A percentile compares a stretch with the other conserved stretches of the same genome.
Conservation (phyloP, 2,329 filamentous ascomycete genomes). For the Dactylella cylindrospora region DNA sequence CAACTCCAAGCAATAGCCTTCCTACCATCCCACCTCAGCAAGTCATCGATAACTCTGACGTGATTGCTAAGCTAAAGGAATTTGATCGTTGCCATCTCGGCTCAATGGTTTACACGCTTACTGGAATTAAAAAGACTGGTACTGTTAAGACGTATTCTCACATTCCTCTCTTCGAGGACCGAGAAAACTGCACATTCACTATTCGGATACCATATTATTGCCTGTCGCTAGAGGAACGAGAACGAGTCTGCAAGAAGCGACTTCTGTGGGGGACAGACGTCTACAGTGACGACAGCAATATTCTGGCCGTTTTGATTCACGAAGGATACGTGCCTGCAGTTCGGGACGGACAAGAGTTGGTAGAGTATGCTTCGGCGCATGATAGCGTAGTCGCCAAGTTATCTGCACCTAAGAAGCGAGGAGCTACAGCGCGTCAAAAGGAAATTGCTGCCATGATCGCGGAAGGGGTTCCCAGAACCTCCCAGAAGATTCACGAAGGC, state of each 20-base stretch:
- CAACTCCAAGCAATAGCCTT: slow-evolving; percentile 3
- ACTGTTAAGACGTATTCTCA: slow-evolving; percentile 62
- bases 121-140: slow-evolving; percentile 47
- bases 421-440: slow-evolving; percentile 46
- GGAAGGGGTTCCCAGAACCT: slow-evolving; percentile 60
- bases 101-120: slow-evolving; percentile 48
- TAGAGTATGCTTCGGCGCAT: slow-evolving; percentile 40
- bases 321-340: slow-evolving; percentile 88
- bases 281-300: slow-evolving; percentile 94
- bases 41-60: slow-evolving; percentile 48
- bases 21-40: slow-evolving; percentile 46
- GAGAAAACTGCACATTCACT: slow-evolving; percentile 87
- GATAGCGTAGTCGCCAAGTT: slow-evolving; percentile 33
- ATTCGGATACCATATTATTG: slow-evolving; percentile 82
- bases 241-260: slow-evolving; percentile 78
- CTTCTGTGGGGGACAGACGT: slow-evolving; percentile 91
- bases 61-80: slow-evolving; percentile 43
- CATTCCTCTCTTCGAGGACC: slow-evolving; percentile 72
- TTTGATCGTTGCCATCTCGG: slow-evolving; percentile 48
- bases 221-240: slow-evolving; percentile 67
- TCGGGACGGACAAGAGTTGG: slow-evolving; percentile 52
- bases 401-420: slow-evolving; percentile 18
- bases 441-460: slow-evolving; percentile 49
- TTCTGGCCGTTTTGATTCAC: slow-evolving; percentile 89
- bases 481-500: slow-evolving; percentile 65